Conservation (phyloP, 1,284 basidiomycete genomes). For the Chiua sp. region DNA sequence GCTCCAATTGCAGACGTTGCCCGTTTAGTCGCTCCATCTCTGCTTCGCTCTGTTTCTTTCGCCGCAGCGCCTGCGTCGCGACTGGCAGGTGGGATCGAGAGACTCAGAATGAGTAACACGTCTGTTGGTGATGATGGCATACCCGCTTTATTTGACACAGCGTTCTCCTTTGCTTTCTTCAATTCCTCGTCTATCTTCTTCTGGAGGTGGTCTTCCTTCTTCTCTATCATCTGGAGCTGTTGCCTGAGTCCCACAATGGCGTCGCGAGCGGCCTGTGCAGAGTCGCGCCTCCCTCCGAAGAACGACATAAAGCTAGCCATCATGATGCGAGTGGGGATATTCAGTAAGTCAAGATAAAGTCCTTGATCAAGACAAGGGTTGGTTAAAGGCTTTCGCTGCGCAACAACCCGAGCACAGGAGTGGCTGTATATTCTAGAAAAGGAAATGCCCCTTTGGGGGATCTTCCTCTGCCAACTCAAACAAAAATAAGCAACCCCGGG, state of each 20-base stretch:
- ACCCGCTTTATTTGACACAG: constrained; percentile 95
- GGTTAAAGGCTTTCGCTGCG: constrained; percentile 7
- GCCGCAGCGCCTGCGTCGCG: constrained; percentile 89
- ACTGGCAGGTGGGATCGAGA: constrained; percentile 21
- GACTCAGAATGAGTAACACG: constrained; percentile 11
- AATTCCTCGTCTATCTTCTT: constrained; percentile 97
- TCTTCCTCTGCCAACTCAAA: neutral
- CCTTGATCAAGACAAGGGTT: constrained; percentile 10
- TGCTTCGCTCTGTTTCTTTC: constrained; percentile 92
- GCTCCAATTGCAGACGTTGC: constrained; percentile 92
- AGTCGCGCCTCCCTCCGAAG: constrained; percentile 79
- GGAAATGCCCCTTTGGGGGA: constrained; percentile 20
- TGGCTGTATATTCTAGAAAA: constrained; percentile 26
- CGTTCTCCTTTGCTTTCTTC: constrained; percentile 93
- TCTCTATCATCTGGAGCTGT: constrained; percentile 96
- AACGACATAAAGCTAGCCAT: constrained; percentile 92
- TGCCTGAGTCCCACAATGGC: constrained; percentile 88
- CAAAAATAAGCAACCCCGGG: neutral
- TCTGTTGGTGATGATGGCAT: constrained; percentile 40
- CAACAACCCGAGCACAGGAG: constrained; percentile 8
- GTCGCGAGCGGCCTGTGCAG: constrained; percentile 81
- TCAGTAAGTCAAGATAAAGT: constrained; percentile 4
- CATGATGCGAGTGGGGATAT: constrained; percentile 43
- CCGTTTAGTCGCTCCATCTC: constrained; percentile 91
- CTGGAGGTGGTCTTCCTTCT: constrained; percentile 97